Percentiles rank a stretch among this genome's conserved stretches.
Conservation (phyloP, 805 yeast genomes). For the Sugiyamaella lignohabitans region DNA sequence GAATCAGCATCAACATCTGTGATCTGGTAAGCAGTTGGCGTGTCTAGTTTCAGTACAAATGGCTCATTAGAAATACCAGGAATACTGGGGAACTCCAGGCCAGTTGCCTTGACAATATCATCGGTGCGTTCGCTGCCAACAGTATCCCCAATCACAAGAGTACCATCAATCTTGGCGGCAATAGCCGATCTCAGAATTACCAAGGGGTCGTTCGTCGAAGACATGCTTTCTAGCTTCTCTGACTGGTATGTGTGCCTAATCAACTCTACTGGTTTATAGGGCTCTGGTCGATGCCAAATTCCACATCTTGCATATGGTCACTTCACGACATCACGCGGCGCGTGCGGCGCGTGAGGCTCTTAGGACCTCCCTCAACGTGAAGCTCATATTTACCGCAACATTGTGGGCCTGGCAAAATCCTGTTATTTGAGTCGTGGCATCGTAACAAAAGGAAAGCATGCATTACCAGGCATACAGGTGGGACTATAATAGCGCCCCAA, state of each 20-base stretch:
- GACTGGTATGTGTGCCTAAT: background rate
- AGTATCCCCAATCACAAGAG: slow-evolving; percentile 22
- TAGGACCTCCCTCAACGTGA: too few relatives aligned
- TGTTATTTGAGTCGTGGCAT: too few relatives aligned
- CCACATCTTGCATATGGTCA: too few relatives aligned
- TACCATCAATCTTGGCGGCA: slow-evolving; percentile 22
- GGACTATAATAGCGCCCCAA: too few relatives aligned
- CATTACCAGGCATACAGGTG: too few relatives aligned
- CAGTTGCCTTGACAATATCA: slow-evolving; percentile 35
- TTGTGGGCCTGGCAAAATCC: too few relatives aligned
- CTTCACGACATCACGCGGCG: too few relatives aligned
- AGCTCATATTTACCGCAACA: too few relatives aligned
- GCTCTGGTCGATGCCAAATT: background rate
- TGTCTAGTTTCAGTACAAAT: slow-evolving; percentile 34
- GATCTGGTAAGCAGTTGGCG: slow-evolving; percentile 45
- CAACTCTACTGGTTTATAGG: too few relatives aligned
- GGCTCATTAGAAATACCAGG: slow-evolving; percentile 16
- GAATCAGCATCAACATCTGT: slow-evolving; percentile 4
- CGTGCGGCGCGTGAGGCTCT: too few relatives aligned
- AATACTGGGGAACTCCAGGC: slow-evolving; percentile 27
- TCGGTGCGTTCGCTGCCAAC: slow-evolving; percentile 26
- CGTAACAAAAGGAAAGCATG: too few relatives aligned
- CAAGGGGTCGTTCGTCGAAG: slow-evolving; percentile 23
- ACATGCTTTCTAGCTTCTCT: too few relatives aligned
- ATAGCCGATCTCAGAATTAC: slow-evolving; percentile 30